Evolutionary conservation across 169 alveolate genomes (phyloP).

Genomic region (Miamiensis avidus): DNA sequence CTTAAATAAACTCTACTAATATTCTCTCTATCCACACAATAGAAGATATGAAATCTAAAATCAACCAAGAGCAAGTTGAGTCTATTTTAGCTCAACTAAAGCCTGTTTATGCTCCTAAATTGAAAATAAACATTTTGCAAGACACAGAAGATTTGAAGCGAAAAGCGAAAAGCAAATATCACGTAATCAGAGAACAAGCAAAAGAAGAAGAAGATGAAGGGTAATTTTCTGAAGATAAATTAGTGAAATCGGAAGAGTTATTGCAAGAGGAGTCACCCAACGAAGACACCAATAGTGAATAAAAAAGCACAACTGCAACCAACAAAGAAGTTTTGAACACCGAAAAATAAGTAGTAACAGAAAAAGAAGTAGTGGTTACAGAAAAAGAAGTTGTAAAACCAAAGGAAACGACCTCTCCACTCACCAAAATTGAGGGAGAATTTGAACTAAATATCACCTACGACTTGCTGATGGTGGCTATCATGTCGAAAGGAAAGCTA

Average conservation of each 20-base stretch:
- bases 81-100: constrained; percentile 10
- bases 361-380: neutral
- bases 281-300: neutral
- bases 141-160: neutral
- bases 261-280: neutral
- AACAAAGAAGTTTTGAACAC: too few species aligned
- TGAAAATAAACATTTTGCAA: neutral
- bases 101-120: neutral
- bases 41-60: constrained; percentile 23
- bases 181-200: neutral
- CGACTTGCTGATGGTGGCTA: constrained; percentile 10
- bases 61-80: constrained; percentile 3
- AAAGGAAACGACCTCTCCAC: neutral
- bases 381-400: neutral
- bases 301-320: too few species aligned
- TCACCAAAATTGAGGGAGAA: constrained; percentile 1
- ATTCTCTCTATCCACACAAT: constrained; percentile 38
- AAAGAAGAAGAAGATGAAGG: neutral
- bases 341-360: constrained; percentile 5
- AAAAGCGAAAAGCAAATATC: constrained; percentile 6
- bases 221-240: neutral
- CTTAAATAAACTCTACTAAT: constrained; percentile 37
- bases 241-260: neutral
- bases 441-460: constrained; percentile 1
- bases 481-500: constrained; percentile 36